Percentiles rank a stretch among this genome's conserved stretches.
Evolutionary conservation across 768 basidiomycete species (phyloP).

Genomic region (Hydnomerulius pinastri): DNA sequence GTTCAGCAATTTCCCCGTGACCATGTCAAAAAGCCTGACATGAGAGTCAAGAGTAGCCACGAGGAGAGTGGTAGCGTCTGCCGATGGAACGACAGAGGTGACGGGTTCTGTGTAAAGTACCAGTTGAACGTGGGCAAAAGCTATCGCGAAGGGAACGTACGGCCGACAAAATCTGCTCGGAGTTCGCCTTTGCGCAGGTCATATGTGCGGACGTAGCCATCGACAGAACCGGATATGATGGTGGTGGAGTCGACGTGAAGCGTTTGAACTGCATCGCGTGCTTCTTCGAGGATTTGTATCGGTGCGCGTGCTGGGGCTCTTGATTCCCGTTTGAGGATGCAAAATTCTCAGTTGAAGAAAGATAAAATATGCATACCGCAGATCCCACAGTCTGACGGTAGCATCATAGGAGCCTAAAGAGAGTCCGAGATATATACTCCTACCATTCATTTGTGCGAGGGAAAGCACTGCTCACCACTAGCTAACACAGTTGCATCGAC

Average conservation of each 20-base stretch:
- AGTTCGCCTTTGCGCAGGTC: constrained; percentile 94
- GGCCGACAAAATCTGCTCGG: constrained; percentile 85
- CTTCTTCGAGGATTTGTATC: constrained; percentile 90
- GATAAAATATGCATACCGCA: constrained; percentile 54
- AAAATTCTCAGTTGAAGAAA: background rate
- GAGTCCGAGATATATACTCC: background rate
- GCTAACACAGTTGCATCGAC: constrained; percentile 84
- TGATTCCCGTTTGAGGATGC: background rate
- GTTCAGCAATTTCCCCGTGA: constrained; percentile 82
- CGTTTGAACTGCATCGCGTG: constrained; percentile 83
- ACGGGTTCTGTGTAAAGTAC: constrained; percentile 66
- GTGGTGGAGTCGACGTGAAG: constrained; percentile 66
- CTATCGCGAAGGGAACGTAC: constrained; percentile 54
- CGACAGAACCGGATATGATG: constrained; percentile 83
- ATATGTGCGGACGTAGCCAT: constrained; percentile 90
- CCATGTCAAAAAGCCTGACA: constrained; percentile 82
- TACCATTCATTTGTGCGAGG: background rate
- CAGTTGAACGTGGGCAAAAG: background rate
- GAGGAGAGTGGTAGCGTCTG: constrained; percentile 78
- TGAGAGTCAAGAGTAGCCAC: constrained; percentile 84
- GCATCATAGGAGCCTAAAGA: constrained; percentile 87
- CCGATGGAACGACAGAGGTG: constrained; percentile 77
- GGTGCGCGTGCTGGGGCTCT: constrained; percentile 80
- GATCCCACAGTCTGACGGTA: constrained; percentile 89
- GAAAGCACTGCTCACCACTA: constrained; percentile 60